phyloP scores from a whole-genome alignment of 805 yeast genomes.

The Kazachstania bromeliacearum region DNA sequence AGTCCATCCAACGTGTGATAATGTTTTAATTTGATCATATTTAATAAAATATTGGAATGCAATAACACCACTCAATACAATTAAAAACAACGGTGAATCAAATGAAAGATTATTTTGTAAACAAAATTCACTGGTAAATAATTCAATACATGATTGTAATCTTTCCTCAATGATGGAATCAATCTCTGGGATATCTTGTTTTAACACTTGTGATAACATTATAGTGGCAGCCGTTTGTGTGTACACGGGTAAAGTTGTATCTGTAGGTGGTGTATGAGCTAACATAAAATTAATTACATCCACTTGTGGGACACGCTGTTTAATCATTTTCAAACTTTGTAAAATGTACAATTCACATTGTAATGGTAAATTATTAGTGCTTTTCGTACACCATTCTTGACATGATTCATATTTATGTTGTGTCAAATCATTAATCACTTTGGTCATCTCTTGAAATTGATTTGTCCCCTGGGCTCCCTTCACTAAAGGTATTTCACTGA shows the following conservation, averaged over 20 bases:
- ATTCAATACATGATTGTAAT: slow-evolving; percentile 18
- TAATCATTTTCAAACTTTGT: slow-evolving; percentile 14
- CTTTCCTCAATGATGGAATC: slow-evolving; percentile 18
- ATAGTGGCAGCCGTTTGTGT: slow-evolving; percentile 33
- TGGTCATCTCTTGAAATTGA: slow-evolving; percentile 36
- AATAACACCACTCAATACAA: slow-evolving; percentile 42
- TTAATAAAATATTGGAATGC: slow-evolving; percentile 47
- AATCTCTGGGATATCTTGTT: slow-evolving; percentile 11
- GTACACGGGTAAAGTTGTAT: too few relatives aligned
- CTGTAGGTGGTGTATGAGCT: too few relatives aligned
- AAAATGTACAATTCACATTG: slow-evolving; percentile 21
- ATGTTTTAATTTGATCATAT: slow-evolving; percentile 31
- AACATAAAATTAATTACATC: too few relatives aligned
- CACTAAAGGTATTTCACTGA: slow-evolving; percentile 30
- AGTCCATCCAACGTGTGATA: slow-evolving; percentile 39
- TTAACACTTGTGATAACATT: slow-evolving; percentile 30
- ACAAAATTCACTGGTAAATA: slow-evolving; percentile 44
- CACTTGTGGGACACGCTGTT: slow-evolving; percentile 25
- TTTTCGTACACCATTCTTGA: slow-evolving; percentile 37
- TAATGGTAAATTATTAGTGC: slow-evolving; percentile 8
- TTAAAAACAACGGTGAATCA: slow-evolving; percentile 43
- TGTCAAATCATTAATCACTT: slow-evolving; percentile 32
- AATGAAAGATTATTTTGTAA: slow-evolving; percentile 38
- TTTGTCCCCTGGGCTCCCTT: slow-evolving; percentile 23
- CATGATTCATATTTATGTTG: slow-evolving; percentile 36